Percentiles rank a stretch among this genome's conserved stretches.
Conservation (phyloP, 192 early-diverging fungal genomes). For the Entomortierella beljakovae region DNA sequence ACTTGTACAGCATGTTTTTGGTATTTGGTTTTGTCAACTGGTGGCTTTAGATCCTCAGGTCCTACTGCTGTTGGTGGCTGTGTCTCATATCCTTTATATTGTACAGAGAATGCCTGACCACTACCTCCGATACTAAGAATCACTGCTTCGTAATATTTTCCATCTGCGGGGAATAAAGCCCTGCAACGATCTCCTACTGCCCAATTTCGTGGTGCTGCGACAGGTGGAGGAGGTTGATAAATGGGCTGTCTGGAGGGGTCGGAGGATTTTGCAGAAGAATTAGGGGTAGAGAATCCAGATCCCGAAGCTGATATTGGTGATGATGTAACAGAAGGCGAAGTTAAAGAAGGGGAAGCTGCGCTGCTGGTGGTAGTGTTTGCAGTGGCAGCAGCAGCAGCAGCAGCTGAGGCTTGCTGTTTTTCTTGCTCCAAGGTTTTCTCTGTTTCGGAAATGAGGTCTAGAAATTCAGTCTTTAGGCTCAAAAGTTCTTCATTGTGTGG, state of each 20-base stretch:
- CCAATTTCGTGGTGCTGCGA: conserved; percentile 38
- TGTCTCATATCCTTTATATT: conserved; percentile 72
- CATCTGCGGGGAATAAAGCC: conserved; percentile 74
- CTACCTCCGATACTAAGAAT: conserved; percentile 63
- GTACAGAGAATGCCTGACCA: conserved; percentile 66
- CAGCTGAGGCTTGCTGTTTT: conserved; percentile 8
- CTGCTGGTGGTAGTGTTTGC: conserved; percentile 1
- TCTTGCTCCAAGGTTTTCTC: conserved; percentile 55
- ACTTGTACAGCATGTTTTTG: conserved; percentile 13
- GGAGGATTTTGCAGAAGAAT: conserved; percentile 2
- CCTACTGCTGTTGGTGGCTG: conserved; percentile 61
- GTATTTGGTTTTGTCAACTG: conserved; percentile 58
- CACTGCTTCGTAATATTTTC: conserved; percentile 73
- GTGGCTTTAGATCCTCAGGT: conserved; percentile 59
- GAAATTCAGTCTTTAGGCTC: conserved; percentile 73
- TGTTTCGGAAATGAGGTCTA: conserved; percentile 76
- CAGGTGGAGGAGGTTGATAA: conserved; percentile 20
- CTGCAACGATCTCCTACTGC: conserved; percentile 69
- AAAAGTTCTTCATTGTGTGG: conserved; percentile 76
- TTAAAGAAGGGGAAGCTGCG: conserved; percentile 3
- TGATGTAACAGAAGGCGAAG: not conserved
- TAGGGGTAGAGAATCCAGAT: conserved; percentile 18
- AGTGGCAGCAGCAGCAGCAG: not conserved
- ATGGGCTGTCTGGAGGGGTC: conserved; percentile 28
- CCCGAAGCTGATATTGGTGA: not conserved